Evolutionary conservation across 2,329 filamentous ascomycete genomes (phyloP).

Genomic region (Alternaria tenuissima): DNA sequence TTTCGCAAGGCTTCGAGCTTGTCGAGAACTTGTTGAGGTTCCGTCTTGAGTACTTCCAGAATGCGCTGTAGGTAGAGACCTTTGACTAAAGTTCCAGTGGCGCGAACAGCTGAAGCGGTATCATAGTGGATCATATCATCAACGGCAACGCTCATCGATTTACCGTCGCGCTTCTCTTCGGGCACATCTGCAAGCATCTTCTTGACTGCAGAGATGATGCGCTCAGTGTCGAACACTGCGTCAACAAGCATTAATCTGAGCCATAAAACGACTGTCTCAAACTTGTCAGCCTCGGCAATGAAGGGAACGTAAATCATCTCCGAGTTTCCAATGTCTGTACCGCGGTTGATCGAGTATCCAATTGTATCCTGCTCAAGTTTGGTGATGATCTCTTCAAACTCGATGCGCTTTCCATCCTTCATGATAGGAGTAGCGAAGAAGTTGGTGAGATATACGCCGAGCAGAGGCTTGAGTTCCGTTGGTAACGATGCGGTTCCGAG

Average conservation of each 20-base stretch:
- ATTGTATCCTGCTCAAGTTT: conserved; percentile 92
- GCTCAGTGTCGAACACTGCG: conserved; percentile 80
- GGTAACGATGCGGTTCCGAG: conserved; percentile 81
- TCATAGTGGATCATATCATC: conserved; percentile 82
- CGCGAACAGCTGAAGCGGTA: conserved; percentile 77
- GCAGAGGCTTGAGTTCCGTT: conserved; percentile 81
- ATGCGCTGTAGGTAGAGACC: conserved; percentile 86
- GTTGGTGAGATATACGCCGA: conserved; percentile 85
- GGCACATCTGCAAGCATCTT: conserved; percentile 93
- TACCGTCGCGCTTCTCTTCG: conserved; percentile 87
- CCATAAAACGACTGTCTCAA: conserved; percentile 82
- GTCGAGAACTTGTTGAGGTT: conserved; percentile 76
- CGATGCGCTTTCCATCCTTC: conserved; percentile 76
- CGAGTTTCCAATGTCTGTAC: conserved; percentile 73
- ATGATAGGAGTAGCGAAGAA: conserved; percentile 93
- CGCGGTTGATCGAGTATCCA: conserved; percentile 77
- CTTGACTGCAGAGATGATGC: conserved; percentile 69
- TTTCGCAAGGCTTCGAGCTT: conserved; percentile 81
- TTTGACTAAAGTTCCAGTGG: conserved; percentile 83
- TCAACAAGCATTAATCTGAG: conserved; percentile 86
- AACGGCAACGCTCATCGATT: conserved; percentile 68
- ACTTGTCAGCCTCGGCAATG: conserved; percentile 88
- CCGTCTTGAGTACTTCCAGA: conserved; percentile 78
- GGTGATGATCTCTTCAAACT: conserved; percentile 92
- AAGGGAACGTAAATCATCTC: conserved; percentile 85